Evolutionary conservation across 1,139 yeast species (phyloP).

Genomic region (Scheffersomyces illinoinensis): DNA sequence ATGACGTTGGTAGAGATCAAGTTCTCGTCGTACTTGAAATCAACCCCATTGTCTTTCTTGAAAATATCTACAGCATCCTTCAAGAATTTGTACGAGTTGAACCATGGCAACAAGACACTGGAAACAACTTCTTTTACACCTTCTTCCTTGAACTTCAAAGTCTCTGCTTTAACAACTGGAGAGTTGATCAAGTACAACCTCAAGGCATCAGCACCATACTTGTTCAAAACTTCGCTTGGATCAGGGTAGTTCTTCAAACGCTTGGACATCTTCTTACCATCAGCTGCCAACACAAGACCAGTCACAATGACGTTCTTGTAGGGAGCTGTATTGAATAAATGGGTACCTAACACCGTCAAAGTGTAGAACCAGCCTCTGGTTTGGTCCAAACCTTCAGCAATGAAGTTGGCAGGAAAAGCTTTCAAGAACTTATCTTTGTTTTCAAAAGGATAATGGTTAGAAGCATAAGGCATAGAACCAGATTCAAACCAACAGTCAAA

Average conservation of each 20-base stretch:
- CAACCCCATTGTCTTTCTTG: slow-evolving; percentile 71
- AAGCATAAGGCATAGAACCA: slow-evolving; percentile 98
- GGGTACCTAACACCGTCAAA: slow-evolving; percentile 92
- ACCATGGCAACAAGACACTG: slow-evolving; percentile 95
- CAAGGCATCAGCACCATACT: slow-evolving; percentile 97
- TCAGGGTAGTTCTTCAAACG: slow-evolving; percentile 97
- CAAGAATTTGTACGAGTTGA: slow-evolving; percentile 94
- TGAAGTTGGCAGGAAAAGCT: slow-evolving; percentile 94
- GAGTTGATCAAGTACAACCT: slow-evolving; percentile 95
- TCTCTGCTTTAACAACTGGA: slow-evolving; percentile 95
- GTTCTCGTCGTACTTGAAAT: slow-evolving; percentile 69
- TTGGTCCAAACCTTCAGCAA: slow-evolving; percentile 98
- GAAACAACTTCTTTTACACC: slow-evolving; percentile 98
- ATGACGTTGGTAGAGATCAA: slow-evolving; percentile 79
- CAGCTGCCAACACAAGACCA: slow-evolving; percentile 96
- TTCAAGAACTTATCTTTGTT: slow-evolving; percentile 64
- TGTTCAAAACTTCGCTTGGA: slow-evolving; percentile 76
- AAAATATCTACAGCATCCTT: slow-evolving; percentile 89
- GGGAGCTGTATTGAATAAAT: slow-evolving; percentile 88
- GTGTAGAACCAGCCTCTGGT: slow-evolving; percentile 99
- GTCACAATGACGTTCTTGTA: slow-evolving; percentile 93
- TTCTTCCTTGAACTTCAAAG: slow-evolving; percentile 95
- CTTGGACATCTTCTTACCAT: slow-evolving; percentile 99
- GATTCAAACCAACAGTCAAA: slow-evolving; percentile 99
- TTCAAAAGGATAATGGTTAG: slow-evolving; percentile 96